Evolutionary conservation across 805 yeast species (phyloP).

Genomic region (Brettanomyces naardenensis): DNA sequence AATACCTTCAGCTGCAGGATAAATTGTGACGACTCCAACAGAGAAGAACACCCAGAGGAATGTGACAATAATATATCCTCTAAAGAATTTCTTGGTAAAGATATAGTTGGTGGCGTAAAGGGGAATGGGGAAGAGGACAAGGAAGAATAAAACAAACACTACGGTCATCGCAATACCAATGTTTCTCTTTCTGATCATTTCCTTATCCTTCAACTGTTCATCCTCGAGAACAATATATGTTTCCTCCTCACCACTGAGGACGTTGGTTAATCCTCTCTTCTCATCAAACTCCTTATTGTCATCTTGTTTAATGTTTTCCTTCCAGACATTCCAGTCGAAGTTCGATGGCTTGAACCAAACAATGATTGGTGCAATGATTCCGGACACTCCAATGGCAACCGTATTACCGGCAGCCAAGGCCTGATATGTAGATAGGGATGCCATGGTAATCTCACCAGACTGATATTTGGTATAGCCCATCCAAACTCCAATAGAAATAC

Average conservation of each 20-base stretch:
- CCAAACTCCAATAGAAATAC: slow-evolving; percentile 36
- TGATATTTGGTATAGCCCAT: slow-evolving; percentile 29
- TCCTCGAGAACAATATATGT: slow-evolving; percentile 21
- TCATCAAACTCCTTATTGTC: slow-evolving; percentile 30
- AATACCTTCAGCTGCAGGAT: slow-evolving; percentile 39
- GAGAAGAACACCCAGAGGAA: slow-evolving; percentile 33
- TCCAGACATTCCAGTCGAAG: slow-evolving; percentile 45
- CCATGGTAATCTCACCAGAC: slow-evolving; percentile 17
- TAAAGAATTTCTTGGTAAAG: slow-evolving; percentile 29
- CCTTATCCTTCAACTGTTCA: slow-evolving; percentile 15
- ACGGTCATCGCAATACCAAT: slow-evolving; percentile 19
- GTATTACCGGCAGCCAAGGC: slow-evolving; percentile 52
- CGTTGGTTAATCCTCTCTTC: slow-evolving; percentile 22
- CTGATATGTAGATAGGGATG: slow-evolving; percentile 38
- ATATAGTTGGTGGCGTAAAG: slow-evolving; percentile 32
- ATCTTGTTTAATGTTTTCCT: slow-evolving; percentile 33
- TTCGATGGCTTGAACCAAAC: slow-evolving; percentile 36
- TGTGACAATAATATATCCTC: slow-evolving; percentile 31
- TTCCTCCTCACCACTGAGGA: slow-evolving; percentile 22
- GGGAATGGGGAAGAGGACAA: slow-evolving; percentile 30
- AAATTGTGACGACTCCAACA: slow-evolving; percentile 31
- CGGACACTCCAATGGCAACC: slow-evolving; percentile 44
- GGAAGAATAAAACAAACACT: slow-evolving; percentile 23
- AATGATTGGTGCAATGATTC: slow-evolving; percentile 36
- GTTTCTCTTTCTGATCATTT: slow-evolving; percentile 20